Evolutionary conservation across 2,329 filamentous ascomycete species (phyloP).

Genomic region (Apiospora kogelbergensis): DNA sequence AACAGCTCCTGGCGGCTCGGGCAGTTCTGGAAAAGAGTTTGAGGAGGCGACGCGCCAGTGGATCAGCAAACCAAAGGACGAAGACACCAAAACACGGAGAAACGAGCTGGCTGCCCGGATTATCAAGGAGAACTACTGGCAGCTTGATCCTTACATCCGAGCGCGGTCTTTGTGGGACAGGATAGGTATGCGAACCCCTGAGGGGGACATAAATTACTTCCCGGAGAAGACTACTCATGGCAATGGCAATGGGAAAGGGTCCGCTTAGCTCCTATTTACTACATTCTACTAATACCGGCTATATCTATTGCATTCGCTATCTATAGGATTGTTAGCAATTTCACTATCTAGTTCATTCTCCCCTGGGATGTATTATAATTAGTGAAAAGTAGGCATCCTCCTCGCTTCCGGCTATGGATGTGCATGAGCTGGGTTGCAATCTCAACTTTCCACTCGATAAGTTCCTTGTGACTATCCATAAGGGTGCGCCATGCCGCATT

Average conservation of each 20-base stretch:
- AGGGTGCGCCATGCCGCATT: too few relatives aligned
- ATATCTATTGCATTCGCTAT: not conserved
- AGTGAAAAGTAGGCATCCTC: too few relatives aligned
- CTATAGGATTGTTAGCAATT: too few relatives aligned
- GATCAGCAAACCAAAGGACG: constrained; percentile 45
- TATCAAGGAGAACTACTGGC: constrained; percentile 78
- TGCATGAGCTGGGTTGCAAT: too few relatives aligned
- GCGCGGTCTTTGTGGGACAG: constrained; percentile 80
- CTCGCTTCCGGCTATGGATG: too few relatives aligned
- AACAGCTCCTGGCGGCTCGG: constrained; percentile 61
- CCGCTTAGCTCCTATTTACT: not conserved
- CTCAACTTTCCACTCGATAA: too few relatives aligned
- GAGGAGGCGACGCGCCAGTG: constrained; percentile 72
- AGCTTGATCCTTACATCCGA: constrained; percentile 80
- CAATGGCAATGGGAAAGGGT: not conserved
- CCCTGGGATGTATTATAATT: too few relatives aligned
- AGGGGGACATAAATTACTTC: constrained; percentile 57
- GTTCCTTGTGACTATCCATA: too few relatives aligned
- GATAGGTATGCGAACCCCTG: constrained; percentile 63
- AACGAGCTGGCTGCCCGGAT: constrained; percentile 58
- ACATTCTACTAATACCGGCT: not conserved
- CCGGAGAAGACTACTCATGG: not conserved
- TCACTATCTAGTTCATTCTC: too few relatives aligned
- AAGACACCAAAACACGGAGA: constrained; percentile 47
- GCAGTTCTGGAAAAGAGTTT: constrained; percentile 64